Evolutionary conservation across 805 yeast species (phyloP).

Genomic region (Teunomyces kruisii): DNA sequence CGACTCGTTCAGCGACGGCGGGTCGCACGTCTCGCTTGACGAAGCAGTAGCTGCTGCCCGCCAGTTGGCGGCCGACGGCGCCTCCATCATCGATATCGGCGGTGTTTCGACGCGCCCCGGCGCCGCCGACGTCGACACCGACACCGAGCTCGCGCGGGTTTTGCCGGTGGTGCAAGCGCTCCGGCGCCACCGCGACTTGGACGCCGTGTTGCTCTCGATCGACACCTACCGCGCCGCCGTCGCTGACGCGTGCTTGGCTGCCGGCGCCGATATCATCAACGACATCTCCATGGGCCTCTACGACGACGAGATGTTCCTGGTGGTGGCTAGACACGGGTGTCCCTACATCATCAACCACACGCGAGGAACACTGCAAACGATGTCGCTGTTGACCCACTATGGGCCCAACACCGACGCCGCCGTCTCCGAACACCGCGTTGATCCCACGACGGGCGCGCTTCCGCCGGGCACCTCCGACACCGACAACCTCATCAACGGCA

Average conservation of each 20-base stretch:
- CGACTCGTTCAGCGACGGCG: constrained; percentile 94
- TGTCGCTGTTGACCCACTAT: constrained; percentile 63
- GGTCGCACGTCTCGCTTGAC: constrained; percentile 38
- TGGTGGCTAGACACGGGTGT: constrained; percentile 67
- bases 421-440: constrained; percentile 35
- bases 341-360: constrained; percentile 84
- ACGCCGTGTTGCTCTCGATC: constrained; percentile 62
- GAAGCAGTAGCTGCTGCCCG: constrained; percentile 47
- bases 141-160: constrained; percentile 71
- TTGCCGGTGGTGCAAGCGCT: constrained; percentile 67
- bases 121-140: constrained; percentile 55
- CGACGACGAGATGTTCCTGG: constrained; percentile 64
- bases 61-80: constrained; percentile 55
- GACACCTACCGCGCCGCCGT: constrained; percentile 84
- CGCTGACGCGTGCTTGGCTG: constrained; percentile 63
- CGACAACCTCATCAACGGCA: constrained; percentile 48
- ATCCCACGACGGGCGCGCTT: constrained; percentile 17
- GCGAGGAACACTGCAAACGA: constrained; percentile 76
- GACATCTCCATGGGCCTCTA: constrained; percentile 82
- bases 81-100: constrained; percentile 85
- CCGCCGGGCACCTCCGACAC: constrained; percentile 19
- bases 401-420: constrained; percentile 34
- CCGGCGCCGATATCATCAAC: constrained; percentile 90
- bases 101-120: constrained; percentile 95
- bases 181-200: constrained; percentile 41